phyloP scores from a whole-genome alignment of 495 filamentous ascomycete species.

The Viridothelium virens region DNA sequence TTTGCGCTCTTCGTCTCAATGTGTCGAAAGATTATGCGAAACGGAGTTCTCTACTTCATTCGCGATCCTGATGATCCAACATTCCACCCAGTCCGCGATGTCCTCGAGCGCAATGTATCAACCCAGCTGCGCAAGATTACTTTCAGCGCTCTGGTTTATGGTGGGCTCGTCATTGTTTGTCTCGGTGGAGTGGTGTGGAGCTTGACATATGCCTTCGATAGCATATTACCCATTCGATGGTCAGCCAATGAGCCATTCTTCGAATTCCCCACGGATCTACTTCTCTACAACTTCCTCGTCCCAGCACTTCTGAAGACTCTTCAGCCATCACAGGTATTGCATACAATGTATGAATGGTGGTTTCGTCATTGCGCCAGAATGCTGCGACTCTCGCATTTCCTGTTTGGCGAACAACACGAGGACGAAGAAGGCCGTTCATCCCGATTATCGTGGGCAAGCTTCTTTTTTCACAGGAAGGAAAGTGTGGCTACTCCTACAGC shows the following conservation, averaged over 20 bases:
- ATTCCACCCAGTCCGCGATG: constrained; percentile 95
- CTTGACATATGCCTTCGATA: constrained; percentile 55
- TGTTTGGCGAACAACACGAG: constrained; percentile 70
- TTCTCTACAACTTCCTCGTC: constrained; percentile 95
- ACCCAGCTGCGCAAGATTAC: constrained; percentile 94
- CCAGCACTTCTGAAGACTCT: constrained; percentile 73
- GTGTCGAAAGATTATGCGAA: constrained; percentile 96
- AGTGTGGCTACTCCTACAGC: constrained; percentile 43
- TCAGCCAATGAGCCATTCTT: constrained; percentile 81
- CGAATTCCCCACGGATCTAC: constrained; percentile 87
- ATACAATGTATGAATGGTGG: constrained; percentile 90
- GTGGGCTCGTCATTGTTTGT: constrained; percentile 83
- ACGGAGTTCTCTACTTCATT: constrained; percentile 94
- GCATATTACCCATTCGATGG: constrained; percentile 84
- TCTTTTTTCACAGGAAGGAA: constrained; percentile 36
- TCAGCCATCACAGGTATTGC: constrained; percentile 74
- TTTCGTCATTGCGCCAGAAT: constrained; percentile 77
- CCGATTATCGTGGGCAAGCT: constrained; percentile 46
- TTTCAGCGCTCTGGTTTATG: constrained; percentile 93
- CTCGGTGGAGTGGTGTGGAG: constrained; percentile 94
- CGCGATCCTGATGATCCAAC: constrained; percentile 97
- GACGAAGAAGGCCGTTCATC: constrained; percentile 76
- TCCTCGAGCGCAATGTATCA: constrained; percentile 84
- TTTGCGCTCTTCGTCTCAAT: constrained; percentile 98
- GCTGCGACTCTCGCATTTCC: constrained; percentile 79